These are phyloP conservation scores for Venturia carpophila DNA, from an alignment of 2,329 filamentous ascomycete species.

Conservation along the genomic window DNA sequence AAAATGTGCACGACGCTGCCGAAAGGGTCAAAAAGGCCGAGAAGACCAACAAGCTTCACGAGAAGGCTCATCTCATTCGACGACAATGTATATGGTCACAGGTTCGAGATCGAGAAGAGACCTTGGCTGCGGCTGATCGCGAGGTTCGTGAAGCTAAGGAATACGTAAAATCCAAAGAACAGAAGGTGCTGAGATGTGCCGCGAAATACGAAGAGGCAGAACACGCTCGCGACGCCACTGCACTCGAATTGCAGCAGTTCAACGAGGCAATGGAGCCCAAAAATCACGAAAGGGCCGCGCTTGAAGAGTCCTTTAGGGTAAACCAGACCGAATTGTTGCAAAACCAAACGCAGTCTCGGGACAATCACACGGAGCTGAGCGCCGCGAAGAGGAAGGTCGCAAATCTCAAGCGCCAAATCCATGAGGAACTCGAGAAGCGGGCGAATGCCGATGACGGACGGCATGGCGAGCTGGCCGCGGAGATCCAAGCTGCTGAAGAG, in stretches of 20 bases:
- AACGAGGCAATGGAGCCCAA: slow-evolving; percentile 6
- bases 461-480: slow-evolving; percentile 52
- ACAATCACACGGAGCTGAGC: slow-evolving; percentile 45
- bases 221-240: slow-evolving; percentile 6
- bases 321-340: slow-evolving; percentile 1
- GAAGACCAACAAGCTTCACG: neutral
- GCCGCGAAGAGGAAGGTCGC: slow-evolving; percentile 27
- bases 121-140: slow-evolving; percentile 9
- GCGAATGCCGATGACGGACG: slow-evolving; percentile 56
- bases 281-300: neutral
- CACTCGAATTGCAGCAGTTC: neutral
- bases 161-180: neutral
- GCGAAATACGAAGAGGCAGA: slow-evolving; percentile 7
- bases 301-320: slow-evolving; percentile 46
- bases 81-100: slow-evolving; percentile 19
- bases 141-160: neutral
- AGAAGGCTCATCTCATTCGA: slow-evolving; percentile 8
- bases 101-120: slow-evolving; percentile 17
- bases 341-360: slow-evolving; percentile 1
- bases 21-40: slow-evolving; percentile 15
- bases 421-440: slow-evolving; percentile 36
- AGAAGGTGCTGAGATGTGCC: neutral
- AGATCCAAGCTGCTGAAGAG: slow-evolving; percentile 52
- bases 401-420: slow-evolving; percentile 35
- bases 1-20: slow-evolving; percentile 6